Percentiles rank a stretch among this genome's conserved stretches.
Evolutionary conservation across 257 asterid genomes (phyloP).

Genomic region (Scutellaria baicalensis): DNA sequence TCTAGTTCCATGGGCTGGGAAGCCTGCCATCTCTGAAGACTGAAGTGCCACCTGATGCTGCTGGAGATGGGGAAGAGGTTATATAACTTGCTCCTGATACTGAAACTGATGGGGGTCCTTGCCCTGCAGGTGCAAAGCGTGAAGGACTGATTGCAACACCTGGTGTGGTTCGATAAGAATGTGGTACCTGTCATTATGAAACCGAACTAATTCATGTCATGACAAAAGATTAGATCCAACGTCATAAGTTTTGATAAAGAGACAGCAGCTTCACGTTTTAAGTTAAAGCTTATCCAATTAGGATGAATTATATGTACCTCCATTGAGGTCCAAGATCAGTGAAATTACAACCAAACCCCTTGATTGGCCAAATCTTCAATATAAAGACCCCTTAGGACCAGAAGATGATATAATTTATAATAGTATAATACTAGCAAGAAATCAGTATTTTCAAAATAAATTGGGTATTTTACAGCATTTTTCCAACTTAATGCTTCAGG

Average conservation of each 20-base stretch:
- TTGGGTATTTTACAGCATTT: too few species aligned
- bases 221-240: not conserved
- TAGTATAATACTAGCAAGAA: too few species aligned
- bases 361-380: too few species aligned
- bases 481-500: too few species aligned
- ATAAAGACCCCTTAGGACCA: too few species aligned
- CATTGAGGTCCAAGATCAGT: not conserved
- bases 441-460: too few species aligned
- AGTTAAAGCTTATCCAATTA: not conserved
- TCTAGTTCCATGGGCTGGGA: conserved; percentile 71
- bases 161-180: conserved; percentile 45
- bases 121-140: conserved; percentile 56
- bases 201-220: conserved; percentile 5
- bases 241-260: not conserved
- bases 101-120: conserved; percentile 56
- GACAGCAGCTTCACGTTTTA: not conserved
- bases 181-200: conserved; percentile 45
- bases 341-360: too few species aligned
- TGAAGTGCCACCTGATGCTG: conserved; percentile 89
- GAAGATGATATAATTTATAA: too few species aligned
- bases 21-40: conserved; percentile 57
- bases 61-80: conserved; percentile 90
- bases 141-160: conserved; percentile 73
- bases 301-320: not conserved
- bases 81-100: conserved; percentile 63